A percentile compares a stretch with the other conserved stretches of the same genome.
Evolutionary conservation across 441 rosid genomes (phyloP).

Genomic region (Codiaeum variegatum): DNA sequence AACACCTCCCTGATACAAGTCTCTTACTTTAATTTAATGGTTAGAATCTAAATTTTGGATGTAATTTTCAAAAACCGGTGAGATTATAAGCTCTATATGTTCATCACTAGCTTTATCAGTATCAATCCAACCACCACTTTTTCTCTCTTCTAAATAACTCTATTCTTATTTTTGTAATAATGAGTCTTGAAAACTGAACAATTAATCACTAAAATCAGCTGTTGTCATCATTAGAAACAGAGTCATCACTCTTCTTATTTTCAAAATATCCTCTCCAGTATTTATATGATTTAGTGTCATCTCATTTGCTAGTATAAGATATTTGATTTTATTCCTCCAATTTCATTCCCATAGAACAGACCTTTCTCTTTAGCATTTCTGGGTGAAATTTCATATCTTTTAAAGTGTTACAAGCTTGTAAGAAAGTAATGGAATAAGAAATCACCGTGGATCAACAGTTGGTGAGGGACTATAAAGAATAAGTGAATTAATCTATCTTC

Average conservation of each 20-base stretch:
- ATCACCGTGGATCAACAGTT: conserved; percentile 65
- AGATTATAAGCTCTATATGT: conserved; percentile 60
- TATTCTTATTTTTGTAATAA: conserved; percentile 69
- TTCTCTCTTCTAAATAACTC: conserved; percentile 54
- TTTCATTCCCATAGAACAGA: conserved; percentile 43
- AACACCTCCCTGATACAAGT: conserved; percentile 76
- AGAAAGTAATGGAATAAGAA: conserved; percentile 67
- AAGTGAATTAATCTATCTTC: conserved; percentile 79
- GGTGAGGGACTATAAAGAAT: conserved; percentile 79
- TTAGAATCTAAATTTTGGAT: conserved; percentile 45
- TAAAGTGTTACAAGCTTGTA: conserved; percentile 61
- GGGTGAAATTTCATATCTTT: conserved; percentile 48
- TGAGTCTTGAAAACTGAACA: conserved; percentile 66
- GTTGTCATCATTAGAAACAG: conserved; percentile 63
- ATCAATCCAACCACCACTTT: conserved; percentile 28
- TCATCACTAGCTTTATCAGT: conserved; percentile 49
- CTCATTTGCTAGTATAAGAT: conserved; percentile 57
- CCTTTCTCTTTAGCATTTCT: conserved; percentile 58
- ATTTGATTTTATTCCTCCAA: conserved; percentile 73
- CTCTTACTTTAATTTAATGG: conserved; percentile 60
- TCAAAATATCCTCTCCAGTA: conserved; percentile 60
- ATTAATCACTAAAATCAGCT: conserved; percentile 87
- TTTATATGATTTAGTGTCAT: conserved; percentile 59
- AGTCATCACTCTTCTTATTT: conserved; percentile 63
- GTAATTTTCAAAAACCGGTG: conserved; percentile 73